A percentile compares a stretch with the other conserved stretches of the same genome.
phyloP scores from a whole-genome alignment of 2,329 filamentous ascomycete genomes.

The Aspergillaceae sp. region DNA sequence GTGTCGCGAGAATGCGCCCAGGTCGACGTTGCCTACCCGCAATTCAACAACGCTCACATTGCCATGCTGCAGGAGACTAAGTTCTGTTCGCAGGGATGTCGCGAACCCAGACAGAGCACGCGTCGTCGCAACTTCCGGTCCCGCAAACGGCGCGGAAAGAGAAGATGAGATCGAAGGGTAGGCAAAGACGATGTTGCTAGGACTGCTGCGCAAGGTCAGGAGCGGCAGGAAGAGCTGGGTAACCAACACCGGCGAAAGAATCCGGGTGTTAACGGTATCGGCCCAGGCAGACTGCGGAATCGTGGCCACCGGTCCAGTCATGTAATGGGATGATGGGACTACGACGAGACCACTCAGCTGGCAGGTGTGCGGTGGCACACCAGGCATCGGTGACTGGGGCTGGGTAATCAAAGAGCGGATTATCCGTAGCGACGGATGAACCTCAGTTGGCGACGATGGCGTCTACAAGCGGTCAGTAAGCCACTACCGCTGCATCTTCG shows the following conservation, averaged over 20 bases:
- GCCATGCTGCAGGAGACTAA: conserved; percentile 56
- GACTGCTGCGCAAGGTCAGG: conserved; percentile 52
- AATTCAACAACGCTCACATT: conserved; percentile 70
- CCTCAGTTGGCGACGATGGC: conserved; percentile 49
- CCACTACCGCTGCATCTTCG: too few species aligned
- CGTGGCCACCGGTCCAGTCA: conserved; percentile 74
- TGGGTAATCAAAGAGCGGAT: conserved; percentile 64
- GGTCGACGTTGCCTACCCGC: conserved; percentile 85
- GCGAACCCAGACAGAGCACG: conserved; percentile 82
- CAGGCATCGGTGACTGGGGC: conserved; percentile 66
- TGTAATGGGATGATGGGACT: conserved; percentile 69
- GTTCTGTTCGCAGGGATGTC: conserved; percentile 68
- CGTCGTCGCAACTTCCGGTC: conserved; percentile 76
- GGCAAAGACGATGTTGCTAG: conserved; percentile 37
- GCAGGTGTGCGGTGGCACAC: conserved; percentile 66
- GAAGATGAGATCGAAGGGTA: conserved; percentile 40
- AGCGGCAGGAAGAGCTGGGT: conserved; percentile 84
- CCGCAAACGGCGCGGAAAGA: conserved; percentile 40
- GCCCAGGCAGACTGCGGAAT: conserved; percentile 77
- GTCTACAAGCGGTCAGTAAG: conserved; percentile 34
- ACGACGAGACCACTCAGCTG: conserved; percentile 72
- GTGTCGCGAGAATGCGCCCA: conserved; percentile 51
- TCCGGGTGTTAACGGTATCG: conserved; percentile 83
- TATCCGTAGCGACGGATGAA: conserved; percentile 59
- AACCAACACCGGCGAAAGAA: conserved; percentile 80